Evolutionary conservation across 2,329 filamentous ascomycete species (phyloP), one percentile per base, ranked within the genome.

Genomic region (Pseudonectria buxi): DNA sequence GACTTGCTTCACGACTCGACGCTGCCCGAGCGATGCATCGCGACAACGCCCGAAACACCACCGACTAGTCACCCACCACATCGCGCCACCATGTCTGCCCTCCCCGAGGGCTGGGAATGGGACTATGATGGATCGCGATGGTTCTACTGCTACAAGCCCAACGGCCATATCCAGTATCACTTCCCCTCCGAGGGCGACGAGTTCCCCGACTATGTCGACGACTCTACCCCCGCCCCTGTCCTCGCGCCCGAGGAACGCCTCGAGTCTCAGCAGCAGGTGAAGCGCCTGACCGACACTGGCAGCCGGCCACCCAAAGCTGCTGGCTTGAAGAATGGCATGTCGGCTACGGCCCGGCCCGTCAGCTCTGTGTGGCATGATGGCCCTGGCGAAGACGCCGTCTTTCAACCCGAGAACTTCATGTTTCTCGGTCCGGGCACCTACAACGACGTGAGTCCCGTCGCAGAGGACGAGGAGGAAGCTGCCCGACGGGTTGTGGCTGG

Each of bases 121-220:
- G 74, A 77, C 53, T 76, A 77, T 46, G 74, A 78, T 44, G 73
- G 73, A 35, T 47, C 45, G 14, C 67, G 74, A 16, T 78, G 74
- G 74, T 70, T 76, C 56, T 78, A 73, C 52, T 66, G 65, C 33
- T 76, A 73, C 58, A 70, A 63, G 43, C 59, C 73, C 15, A 75
- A 68, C 7, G 73, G 73, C 9, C 58, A 69, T 25, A 56, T 69
- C 12, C 74, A 78, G 52, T 78, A 69, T 48, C 69, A 69, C 39
- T 78, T 77, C 43, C 74, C 74, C 6, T 64, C 64, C 28, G 65
- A 69, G 5, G 74, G 74, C 43, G 74, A 78, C 47, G 74, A 78
- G 56, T 78, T 71, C 34, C 72, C 74, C 30, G 68, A 74, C 46
- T 72, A 64, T 45, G 49, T 71, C 41, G 62, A 65, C 37, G 56